Evolutionary conservation across 257 asterid genomes (phyloP).

Genomic region (Fraxinus cuspidata): DNA sequence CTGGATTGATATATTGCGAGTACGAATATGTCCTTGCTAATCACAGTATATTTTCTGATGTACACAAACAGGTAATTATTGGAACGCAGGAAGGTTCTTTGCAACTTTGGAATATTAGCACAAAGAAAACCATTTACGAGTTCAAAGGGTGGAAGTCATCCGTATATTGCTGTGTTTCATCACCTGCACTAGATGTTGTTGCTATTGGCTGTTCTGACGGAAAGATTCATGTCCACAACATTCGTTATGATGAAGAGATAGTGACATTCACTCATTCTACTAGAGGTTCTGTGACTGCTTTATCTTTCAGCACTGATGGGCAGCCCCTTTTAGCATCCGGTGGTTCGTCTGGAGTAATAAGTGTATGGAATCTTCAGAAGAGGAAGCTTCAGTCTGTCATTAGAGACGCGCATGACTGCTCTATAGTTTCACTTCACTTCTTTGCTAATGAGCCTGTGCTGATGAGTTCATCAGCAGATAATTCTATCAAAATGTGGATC

Average conservation of each 20-base stretch:
- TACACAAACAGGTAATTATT: conserved; percentile 55
- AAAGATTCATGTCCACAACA: conserved; percentile 79
- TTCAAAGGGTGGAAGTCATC: conserved; percentile 80
- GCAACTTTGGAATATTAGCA: conserved; percentile 92
- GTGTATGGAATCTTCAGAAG: conserved; percentile 93
- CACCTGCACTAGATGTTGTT: conserved; percentile 92
- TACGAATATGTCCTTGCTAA: conserved; percentile 12
- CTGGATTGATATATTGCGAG: neutral
- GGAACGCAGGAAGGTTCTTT: conserved; percentile 85
- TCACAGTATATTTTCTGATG: neutral
- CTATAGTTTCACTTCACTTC: conserved; percentile 82
- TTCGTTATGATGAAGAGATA: conserved; percentile 74
- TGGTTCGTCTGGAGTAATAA: conserved; percentile 90
- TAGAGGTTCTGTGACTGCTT: conserved; percentile 78
- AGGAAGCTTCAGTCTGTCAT: conserved; percentile 76
- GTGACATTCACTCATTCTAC: conserved; percentile 75
- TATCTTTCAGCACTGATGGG: conserved; percentile 91
- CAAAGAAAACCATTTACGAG: conserved; percentile 70
- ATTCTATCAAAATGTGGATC: conserved; percentile 91
- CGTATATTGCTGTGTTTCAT: conserved; percentile 74
- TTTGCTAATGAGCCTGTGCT: conserved; percentile 84
- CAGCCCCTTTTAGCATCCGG: conserved; percentile 95
- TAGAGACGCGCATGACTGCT: conserved; percentile 77
- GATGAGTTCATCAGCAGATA: conserved; percentile 85
- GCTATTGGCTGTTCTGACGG: conserved; percentile 93